Percentiles rank a stretch among this genome's conserved stretches.
These are phyloP conservation scores for Coniferiporia sulphurascens DNA, from an alignment of 1,284 basidiomycete species.

Conservation along the genomic window DNA sequence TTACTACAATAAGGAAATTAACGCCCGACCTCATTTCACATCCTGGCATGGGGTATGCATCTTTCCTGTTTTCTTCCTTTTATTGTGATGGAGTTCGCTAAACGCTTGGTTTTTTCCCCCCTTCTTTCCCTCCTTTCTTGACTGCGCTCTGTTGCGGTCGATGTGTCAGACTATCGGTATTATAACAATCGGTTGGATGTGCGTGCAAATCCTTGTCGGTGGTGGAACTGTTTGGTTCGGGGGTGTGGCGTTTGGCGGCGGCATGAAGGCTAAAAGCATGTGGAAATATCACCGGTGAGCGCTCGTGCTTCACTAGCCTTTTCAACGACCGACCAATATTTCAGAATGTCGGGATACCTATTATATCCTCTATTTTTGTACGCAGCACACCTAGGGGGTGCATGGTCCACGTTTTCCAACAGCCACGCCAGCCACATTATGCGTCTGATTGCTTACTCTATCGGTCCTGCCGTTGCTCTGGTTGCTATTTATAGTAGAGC, in stretches of 20 bases:
- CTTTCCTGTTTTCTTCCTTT: not conserved
- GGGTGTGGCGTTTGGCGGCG: constrained; percentile 60
- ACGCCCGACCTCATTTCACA: constrained; percentile 47
- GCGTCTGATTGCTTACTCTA: constrained; percentile 46
- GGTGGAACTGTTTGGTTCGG: constrained; percentile 66
- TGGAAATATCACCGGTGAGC: constrained; percentile 73
- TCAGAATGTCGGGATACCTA: constrained; percentile 61
- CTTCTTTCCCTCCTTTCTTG: too few relatives aligned
- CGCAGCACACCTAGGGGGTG: constrained; percentile 59
- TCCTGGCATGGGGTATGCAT: constrained; percentile 63
- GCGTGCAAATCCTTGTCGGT: constrained; percentile 51
- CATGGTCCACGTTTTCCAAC: constrained; percentile 53
- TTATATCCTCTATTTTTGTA: constrained; percentile 50
- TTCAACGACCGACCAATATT: not conserved
- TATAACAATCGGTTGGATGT: constrained; percentile 47
- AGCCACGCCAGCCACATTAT: constrained; percentile 34
- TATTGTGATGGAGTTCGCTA: not conserved
- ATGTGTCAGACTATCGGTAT: constrained; percentile 50
- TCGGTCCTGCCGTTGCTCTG: constrained; percentile 45
- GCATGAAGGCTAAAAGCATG: constrained; percentile 56
- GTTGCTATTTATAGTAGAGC: constrained; percentile 38
- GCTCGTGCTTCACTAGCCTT: not conserved
- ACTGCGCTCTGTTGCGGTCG: not conserved
- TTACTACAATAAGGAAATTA: constrained; percentile 46
- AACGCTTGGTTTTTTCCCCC: too few relatives aligned